phyloP scores from a whole-genome alignment of 768 basidiomycete species.

The Boletus insuetus region DNA sequence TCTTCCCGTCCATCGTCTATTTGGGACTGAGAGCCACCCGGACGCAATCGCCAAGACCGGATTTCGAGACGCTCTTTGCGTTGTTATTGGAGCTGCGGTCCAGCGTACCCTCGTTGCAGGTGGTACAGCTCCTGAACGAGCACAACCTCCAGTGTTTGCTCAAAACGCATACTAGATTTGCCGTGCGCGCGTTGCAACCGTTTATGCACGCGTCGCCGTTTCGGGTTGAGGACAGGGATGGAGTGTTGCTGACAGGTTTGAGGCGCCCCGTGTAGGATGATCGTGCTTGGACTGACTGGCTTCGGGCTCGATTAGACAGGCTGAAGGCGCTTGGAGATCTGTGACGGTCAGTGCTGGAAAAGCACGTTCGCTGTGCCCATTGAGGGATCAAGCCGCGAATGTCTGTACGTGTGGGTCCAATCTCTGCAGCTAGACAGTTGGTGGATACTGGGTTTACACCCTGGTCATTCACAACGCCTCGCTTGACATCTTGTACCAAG shows the following conservation, averaged over 20 bases:
- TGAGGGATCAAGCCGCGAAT: no score
- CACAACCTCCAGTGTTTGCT: conserved; percentile 18
- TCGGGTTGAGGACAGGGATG: conserved; percentile 24
- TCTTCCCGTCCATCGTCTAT: conserved; percentile 17
- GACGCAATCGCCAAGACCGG: background rate
- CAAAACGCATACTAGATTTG: conserved; percentile 12
- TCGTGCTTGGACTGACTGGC: background rate
- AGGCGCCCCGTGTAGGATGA: background rate
- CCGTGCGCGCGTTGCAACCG: conserved; percentile 6
- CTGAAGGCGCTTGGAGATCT: background rate
- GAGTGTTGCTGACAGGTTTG: conserved; percentile 23
- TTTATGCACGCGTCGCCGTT: conserved; percentile 2
- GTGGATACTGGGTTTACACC: no score
- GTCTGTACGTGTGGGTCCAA: no score
- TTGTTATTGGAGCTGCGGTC: conserved; percentile 9
- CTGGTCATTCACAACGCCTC: no score
- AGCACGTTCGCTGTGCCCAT: no score
- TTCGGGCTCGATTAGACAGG: no score
- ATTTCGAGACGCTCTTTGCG: conserved; percentile 10
- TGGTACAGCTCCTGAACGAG: conserved; percentile 20
- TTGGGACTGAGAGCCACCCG: conserved; percentile 12
- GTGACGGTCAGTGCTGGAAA: no score
- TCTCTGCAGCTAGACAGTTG: no score
- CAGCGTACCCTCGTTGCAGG: conserved; percentile 15
- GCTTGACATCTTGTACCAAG: no score